Percentiles rank a stretch among this genome's conserved stretches.
These are phyloP conservation scores for Hortiboletus flavorubellus DNA, from an alignment of 768 basidiomycete species.

Conservation along the genomic window DNA sequence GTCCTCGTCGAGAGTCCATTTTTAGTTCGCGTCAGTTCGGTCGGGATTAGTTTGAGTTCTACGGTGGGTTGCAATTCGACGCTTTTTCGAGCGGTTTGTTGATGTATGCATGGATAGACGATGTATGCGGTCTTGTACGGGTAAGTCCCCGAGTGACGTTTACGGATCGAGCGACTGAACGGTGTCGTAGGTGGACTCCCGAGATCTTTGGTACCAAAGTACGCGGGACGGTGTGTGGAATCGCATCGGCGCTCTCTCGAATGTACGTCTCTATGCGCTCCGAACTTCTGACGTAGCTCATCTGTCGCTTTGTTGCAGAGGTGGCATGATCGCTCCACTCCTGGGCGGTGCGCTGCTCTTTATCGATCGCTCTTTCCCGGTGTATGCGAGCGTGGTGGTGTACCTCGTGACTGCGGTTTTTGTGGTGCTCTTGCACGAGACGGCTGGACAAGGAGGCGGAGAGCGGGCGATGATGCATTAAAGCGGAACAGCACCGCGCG, in stretches of 20 bases:
- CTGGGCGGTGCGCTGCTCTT: conserved; percentile 70
- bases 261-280: conserved; percentile 46
- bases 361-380: conserved; percentile 66
- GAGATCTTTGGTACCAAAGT: conserved; percentile 85
- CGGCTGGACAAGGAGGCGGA: conserved; percentile 36
- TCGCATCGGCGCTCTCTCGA: conserved; percentile 81
- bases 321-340: conserved; percentile 86
- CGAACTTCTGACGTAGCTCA: no score
- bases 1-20: conserved; percentile 52
- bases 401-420: conserved; percentile 63
- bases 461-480: conserved; percentile 23
- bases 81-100: neutral
- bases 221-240: conserved; percentile 84
- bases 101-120: conserved; percentile 38
- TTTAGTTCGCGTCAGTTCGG: conserved; percentile 63
- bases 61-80: conserved; percentile 37
- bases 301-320: conserved; percentile 40
- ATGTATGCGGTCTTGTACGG: conserved; percentile 91
- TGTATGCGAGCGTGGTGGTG: conserved; percentile 67
- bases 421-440: conserved; percentile 57
- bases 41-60: conserved; percentile 74
- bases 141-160: conserved; percentile 9
- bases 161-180: neutral
- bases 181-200: conserved; percentile 61
- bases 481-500: neutral